Evolutionary conservation across 495 filamentous ascomycete genomes (phyloP), one percentile per base, ranked within the genome.

Genomic region (Talaromyces adpressus): DNA sequence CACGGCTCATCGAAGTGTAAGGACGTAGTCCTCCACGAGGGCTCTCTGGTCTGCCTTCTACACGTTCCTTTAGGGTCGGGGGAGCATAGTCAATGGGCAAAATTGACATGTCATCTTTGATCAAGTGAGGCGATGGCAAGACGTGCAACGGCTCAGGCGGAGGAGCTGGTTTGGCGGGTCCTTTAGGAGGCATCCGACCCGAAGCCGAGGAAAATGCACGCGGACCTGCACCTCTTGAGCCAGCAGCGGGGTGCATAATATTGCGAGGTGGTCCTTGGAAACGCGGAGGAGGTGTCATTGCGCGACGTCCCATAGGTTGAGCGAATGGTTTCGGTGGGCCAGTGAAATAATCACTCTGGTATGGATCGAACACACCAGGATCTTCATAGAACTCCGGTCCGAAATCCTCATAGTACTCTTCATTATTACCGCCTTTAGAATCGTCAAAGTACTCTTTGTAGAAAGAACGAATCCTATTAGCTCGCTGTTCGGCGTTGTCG

Each of bases 361-460:
- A 79, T 8, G 89, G 87, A 70, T 98, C 92, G 67, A 87, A 96
- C 64, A 89, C 72, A 47, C 83, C 78, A 34, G 77, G 81, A 59
- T 74, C 80, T 4, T 79, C 73, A 45, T 87, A 81, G 69, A 88
- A 89, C 56, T 85, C 82, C 16, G 83, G 67, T 56, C 87, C 85
- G 68, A 87, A 87, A 67, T 91, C 88, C 66, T 91, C 86, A 62
- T 88, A 87, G 69, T 91, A 89, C 67, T 81, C 75, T 67, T 80
- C 75, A 34, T 80, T 75, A 52, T 70, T 73, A 0, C 79, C 80
- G 0, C 79, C 80, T 71, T 89, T 90, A 20, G 84, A 87, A 25
- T 96, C 93, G 61, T 98, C 94, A 65, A 98, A 98, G 74, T 98
- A 98, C 74, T 98, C 94, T 73, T 97, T 97, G 78, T 98, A 98